Evolutionary conservation across 1,284 basidiomycete species (phyloP).

Genomic region (Tilletia walkeri): DNA sequence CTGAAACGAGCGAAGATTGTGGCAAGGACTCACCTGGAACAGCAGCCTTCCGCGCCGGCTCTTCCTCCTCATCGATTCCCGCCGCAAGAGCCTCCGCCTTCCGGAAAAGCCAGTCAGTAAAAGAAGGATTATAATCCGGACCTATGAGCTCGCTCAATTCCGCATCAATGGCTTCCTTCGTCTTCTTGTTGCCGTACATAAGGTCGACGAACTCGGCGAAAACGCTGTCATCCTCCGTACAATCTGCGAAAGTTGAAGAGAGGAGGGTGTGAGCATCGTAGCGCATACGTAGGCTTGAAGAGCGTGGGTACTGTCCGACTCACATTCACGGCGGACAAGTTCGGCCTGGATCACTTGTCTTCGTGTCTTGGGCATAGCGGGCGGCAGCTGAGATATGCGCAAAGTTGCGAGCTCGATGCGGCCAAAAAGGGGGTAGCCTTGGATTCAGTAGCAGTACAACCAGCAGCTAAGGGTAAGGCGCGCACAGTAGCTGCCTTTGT

Average conservation of each 20-base stretch:
- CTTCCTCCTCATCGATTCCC: slow-evolving; percentile 1
- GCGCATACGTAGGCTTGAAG: too few species aligned
- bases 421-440: too few species aligned
- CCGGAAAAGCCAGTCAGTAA: slow-evolving; percentile 45
- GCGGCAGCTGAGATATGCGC: neutral
- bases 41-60: neutral
- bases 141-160: slow-evolving; percentile 51
- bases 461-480: too few species aligned
- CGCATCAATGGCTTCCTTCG: slow-evolving; percentile 41
- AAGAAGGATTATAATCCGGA: slow-evolving; percentile 37
- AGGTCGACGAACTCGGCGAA: slow-evolving; percentile 54
- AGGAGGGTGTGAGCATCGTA: neutral
- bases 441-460: too few species aligned
- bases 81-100: slow-evolving; percentile 25
- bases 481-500: too few species aligned
- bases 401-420: too few species aligned
- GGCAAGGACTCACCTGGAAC: too few species aligned
- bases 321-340: slow-evolving; percentile 38
- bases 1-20: too few species aligned
- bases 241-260: slow-evolving; percentile 16
- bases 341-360: slow-evolving; percentile 33
- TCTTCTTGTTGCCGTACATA: slow-evolving; percentile 54
- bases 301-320: slow-evolving; percentile 30
- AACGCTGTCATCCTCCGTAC: slow-evolving; percentile 17
- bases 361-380: slow-evolving; percentile 3